A percentile compares a stretch with the other conserved stretches of the same genome.
Evolutionary conservation across 192 early-diverging fungal genomes (phyloP).

Genomic region (Coemansia reversa): DNA sequence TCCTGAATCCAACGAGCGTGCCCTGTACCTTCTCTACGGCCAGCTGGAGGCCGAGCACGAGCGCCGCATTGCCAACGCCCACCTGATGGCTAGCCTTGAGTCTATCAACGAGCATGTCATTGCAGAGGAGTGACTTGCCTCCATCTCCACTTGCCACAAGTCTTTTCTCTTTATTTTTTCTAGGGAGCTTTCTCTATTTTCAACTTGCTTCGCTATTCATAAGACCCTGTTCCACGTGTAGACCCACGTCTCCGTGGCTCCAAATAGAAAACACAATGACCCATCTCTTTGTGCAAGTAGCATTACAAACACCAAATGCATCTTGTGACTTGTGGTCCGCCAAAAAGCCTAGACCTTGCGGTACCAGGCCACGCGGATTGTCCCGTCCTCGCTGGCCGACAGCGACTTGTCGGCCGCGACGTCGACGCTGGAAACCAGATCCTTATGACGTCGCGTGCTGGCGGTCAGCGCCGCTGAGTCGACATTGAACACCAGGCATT

Average conservation of each 20-base stretch:
- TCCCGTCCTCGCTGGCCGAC: conserved; percentile 53
- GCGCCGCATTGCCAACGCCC: conserved; percentile 60
- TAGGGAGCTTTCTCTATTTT: not conserved
- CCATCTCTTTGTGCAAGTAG: not conserved
- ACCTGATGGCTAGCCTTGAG: conserved; percentile 50
- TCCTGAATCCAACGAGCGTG: conserved; percentile 84
- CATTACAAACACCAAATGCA: not conserved
- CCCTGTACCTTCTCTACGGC: conserved; percentile 86
- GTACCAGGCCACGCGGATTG: conserved; percentile 48
- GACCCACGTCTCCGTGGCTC: not conserved
- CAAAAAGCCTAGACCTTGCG: conserved; percentile 38
- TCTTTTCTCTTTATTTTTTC: conserved; percentile 3
- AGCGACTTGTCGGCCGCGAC: conserved; percentile 43
- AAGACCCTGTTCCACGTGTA: not conserved
- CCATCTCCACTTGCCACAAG: not conserved
- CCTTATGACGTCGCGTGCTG: conserved; percentile 52
- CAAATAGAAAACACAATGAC: not conserved
- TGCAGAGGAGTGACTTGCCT: conserved; percentile 25
- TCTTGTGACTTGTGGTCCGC: not conserved
- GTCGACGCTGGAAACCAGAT: conserved; percentile 44
- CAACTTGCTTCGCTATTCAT: not conserved
- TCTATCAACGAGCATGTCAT: conserved; percentile 51
- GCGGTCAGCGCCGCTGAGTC: conserved; percentile 50
- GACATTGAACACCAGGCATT: conserved; percentile 52
- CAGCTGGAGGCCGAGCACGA: conserved; percentile 88